phyloP scores from a whole-genome alignment of 768 basidiomycete genomes.

The Russula griseocarnosa region DNA sequence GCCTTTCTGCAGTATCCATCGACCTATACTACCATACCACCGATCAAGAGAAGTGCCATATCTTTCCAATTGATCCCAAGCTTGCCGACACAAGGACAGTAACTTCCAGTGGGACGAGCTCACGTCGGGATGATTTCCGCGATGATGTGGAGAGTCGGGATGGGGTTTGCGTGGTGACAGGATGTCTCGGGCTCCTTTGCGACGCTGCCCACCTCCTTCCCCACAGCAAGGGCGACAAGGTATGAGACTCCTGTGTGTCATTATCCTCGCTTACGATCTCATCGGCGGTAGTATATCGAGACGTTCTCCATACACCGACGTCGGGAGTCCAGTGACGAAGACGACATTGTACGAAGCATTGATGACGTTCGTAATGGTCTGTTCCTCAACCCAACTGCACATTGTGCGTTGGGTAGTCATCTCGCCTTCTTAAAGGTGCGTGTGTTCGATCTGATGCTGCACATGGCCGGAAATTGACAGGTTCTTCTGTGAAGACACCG shows the following conservation, averaged over 20 bases:
- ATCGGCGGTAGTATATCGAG: not conserved
- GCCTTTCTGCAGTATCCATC: not conserved
- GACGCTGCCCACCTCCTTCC: not conserved
- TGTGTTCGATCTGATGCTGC: not conserved
- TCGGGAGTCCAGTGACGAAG: not conserved
- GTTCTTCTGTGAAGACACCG: conserved; percentile 1
- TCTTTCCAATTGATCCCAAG: not conserved
- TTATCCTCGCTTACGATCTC: conserved; percentile 2
- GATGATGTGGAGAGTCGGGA: not conserved
- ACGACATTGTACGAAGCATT: not conserved
- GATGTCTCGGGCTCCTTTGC: not conserved
- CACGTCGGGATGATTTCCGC: not conserved
- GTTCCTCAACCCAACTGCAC: not conserved
- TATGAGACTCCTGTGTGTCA: not conserved
- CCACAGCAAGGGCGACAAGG: not conserved
- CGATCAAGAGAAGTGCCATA: not conserved
- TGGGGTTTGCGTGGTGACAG: not conserved
- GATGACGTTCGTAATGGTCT: not conserved
- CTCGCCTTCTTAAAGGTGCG: not conserved
- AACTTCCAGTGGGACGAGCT: not conserved
- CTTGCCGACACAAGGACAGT: not conserved
- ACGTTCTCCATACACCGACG: not conserved
- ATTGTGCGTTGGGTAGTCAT: not conserved
- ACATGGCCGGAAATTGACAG: not conserved
- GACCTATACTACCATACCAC: conserved; percentile 2